Conservation (phyloP, 148 eudicot genomes). For the Camellia lanceoleosa region DNA sequence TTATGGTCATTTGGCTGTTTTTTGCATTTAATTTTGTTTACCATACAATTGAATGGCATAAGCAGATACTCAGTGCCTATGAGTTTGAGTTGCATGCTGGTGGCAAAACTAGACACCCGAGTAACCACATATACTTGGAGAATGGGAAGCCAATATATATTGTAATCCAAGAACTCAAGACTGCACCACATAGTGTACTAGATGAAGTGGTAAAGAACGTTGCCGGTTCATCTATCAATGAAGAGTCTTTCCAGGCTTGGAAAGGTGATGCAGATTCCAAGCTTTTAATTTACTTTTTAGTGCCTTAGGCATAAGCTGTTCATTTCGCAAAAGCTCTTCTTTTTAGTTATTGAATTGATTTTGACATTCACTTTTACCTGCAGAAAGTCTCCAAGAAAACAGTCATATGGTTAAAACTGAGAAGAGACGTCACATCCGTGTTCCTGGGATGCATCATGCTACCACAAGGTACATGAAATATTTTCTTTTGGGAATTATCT, state of each 20-base stretch:
- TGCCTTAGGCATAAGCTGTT: background rate
- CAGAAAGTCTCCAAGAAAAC: conserved; percentile 50
- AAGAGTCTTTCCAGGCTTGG: conserved; percentile 56
- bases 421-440: conserved; percentile 28
- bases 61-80: conserved; percentile 83
- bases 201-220: conserved; percentile 68
- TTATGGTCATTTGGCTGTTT: background rate
- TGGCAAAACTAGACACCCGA: conserved; percentile 88
- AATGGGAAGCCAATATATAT: conserved; percentile 87
- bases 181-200: conserved; percentile 59
- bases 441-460: conserved; percentile 16
- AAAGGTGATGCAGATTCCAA: conserved; percentile 52
- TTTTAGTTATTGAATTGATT: background rate
- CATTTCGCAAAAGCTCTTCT: background rate
- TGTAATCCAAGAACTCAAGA: conserved; percentile 76
- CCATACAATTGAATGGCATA: conserved; percentile 7
- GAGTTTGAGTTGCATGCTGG: conserved; percentile 98
- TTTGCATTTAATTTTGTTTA: conserved; percentile 7
- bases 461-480: background rate
- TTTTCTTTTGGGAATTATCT: too few relatives aligned
- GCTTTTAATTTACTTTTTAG: background rate
- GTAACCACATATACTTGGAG: conserved; percentile 85
- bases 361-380: conserved; percentile 21
- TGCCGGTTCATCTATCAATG: conserved; percentile 86
- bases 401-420: conserved; percentile 28